Conservation (phyloP, 2,329 filamentous ascomycete genomes). For the Colletotrichum camelliae region DNA sequence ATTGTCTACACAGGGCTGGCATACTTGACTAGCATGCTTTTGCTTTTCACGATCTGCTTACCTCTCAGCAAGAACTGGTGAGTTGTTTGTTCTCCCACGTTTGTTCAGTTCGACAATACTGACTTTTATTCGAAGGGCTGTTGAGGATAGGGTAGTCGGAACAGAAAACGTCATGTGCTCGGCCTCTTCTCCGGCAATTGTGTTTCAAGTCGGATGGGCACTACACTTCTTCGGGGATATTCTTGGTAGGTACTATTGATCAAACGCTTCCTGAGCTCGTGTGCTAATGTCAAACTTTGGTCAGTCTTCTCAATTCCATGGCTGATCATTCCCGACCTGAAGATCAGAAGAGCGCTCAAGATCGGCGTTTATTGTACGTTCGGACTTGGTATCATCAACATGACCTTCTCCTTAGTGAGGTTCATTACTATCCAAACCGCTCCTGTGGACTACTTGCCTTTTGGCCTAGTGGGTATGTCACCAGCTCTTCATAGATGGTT, state of each 20-base stretch:
- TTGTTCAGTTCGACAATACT: not conserved
- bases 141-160: not conserved
- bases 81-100: not conserved
- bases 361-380: conserved; percentile 16
- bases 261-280: not conserved
- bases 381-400: conserved; percentile 16
- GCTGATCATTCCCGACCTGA: conserved; percentile 10
- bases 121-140: not conserved
- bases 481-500: not conserved
- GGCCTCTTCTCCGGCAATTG: not conserved
- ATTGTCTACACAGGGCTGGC: conserved; percentile 7
- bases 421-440: conserved; percentile 17
- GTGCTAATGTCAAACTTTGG: not conserved
- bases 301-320: conserved; percentile 6
- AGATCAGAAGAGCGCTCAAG: conserved; percentile 4
- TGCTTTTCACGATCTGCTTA: conserved; percentile 8
- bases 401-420: conserved; percentile 12
- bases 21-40: conserved; percentile 8
- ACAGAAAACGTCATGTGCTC: conserved; percentile 13
- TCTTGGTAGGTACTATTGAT: not conserved
- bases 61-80: conserved; percentile 13
- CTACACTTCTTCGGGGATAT: conserved; percentile 16
- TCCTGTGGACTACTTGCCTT: not conserved
- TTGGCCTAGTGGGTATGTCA: conserved; percentile 7
- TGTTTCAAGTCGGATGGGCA: conserved; percentile 15